Evolutionary conservation across 495 filamentous ascomycete genomes (phyloP), one percentile per base, ranked within the genome.

Genomic region (Neurospora terricola): DNA sequence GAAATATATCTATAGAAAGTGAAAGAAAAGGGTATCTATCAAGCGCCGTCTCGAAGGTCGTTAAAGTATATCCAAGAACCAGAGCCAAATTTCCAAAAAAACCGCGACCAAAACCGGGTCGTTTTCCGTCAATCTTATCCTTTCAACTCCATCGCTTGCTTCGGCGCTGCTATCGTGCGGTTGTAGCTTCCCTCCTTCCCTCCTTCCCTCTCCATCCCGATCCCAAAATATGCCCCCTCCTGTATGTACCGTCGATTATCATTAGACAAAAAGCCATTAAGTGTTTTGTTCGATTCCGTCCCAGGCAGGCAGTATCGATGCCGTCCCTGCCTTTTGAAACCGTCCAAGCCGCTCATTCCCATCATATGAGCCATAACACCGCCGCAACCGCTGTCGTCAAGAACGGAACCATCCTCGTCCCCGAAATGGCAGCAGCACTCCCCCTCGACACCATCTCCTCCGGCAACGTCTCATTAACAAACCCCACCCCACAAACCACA

Each of bases 401-500:
- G 8, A 72, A 40, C 10, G 54, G 43, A 1, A 4, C 40, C 6
- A 12, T 2, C n/a, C n/a, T n/a, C n/a, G n/a, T n/a, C n/a, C n/a
- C n/a, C n/a, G n/a, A n/a, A n/a, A n/a, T n/a, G n/a, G n/a, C 34
- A 34, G 3, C 30, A 2, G 30, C 30, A 34, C 34, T 34, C 34
- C 27, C 27, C 27, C 34, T 34, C 34, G 21, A 54, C 45, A 30
- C 11, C 0, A 81, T 68, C 38, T 80, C 81, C 1, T 81, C 86
- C 2, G 87, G 87, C 38, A 93, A 79, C 36, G 86, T 87, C 18
- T 86, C 82, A 73, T 88, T 90, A 38, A 88, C 89, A 75, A 91
- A 94, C 3, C 76, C 77, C 0, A 84, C 82, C 0, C 91, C 91
- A 78, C 92, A 94, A 12, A 86, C 81, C 12, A 84, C 71, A 78